Conservation (phyloP, 805 yeast genomes). For the Ogataea kodamae region DNA sequence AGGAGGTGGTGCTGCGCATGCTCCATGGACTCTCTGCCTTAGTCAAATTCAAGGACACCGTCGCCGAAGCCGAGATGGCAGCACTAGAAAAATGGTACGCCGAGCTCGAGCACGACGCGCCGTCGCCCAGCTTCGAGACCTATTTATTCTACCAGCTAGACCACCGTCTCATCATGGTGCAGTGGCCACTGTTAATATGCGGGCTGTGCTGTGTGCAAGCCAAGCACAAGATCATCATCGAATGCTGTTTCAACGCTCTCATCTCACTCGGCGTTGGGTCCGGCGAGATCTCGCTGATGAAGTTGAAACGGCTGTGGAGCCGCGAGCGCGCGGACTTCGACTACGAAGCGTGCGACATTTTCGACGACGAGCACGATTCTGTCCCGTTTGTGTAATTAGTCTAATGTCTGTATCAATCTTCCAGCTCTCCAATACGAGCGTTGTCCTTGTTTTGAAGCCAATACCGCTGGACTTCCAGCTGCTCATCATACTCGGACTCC, state of each 20-base stretch:
- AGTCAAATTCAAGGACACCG: constrained; percentile 20
- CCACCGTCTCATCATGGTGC: constrained; percentile 35
- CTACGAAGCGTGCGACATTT: constrained; percentile 24
- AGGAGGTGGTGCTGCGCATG: constrained; percentile 33
- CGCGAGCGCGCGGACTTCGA: constrained; percentile 28
- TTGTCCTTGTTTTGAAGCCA: constrained; percentile 39
- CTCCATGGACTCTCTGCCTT: constrained; percentile 26
- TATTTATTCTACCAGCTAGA: constrained; percentile 33
- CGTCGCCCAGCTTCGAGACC: constrained; percentile 25
- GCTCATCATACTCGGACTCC: constrained; percentile 35
- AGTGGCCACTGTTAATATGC: constrained; percentile 36
- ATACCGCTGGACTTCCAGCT: constrained; percentile 36
- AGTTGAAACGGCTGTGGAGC: constrained; percentile 32
- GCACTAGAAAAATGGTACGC: constrained; percentile 21
- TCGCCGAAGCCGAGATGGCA: constrained; percentile 16
- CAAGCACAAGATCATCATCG: constrained; percentile 31
- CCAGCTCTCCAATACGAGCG: constrained; percentile 34
- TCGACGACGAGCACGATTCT: constrained; percentile 33
- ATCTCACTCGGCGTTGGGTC: constrained; percentile 36
- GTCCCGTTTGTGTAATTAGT: constrained; percentile 33
- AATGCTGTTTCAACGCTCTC: constrained; percentile 34
- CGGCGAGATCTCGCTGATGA: constrained; percentile 33
- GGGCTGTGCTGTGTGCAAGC: constrained; percentile 33
- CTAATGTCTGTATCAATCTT: constrained; percentile 16
- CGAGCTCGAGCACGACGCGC: constrained; percentile 1